Conservation (phyloP, 805 yeast species). For the Blastobotrys chiropterorum region DNA sequence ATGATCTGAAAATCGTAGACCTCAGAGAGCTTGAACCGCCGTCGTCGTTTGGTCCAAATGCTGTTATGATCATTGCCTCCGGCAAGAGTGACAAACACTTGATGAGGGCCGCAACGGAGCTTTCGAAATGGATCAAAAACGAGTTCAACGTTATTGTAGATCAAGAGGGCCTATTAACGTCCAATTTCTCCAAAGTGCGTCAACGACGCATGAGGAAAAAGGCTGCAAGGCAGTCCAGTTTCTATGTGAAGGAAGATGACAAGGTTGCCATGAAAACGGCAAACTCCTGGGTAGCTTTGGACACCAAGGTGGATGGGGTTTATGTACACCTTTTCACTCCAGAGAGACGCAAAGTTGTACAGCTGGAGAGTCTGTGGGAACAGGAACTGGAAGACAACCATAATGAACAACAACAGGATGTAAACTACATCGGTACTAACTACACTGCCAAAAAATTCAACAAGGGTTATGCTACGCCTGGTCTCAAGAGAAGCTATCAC, state of each 20-base stretch:
- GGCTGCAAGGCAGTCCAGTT: constrained; percentile 46
- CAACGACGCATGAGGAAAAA: constrained; percentile 48
- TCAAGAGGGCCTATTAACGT: constrained; percentile 67
- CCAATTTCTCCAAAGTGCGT: constrained; percentile 46
- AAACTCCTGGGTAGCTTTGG: constrained; percentile 81
- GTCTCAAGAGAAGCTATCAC: background rate
- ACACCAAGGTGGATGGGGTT: constrained; percentile 56
- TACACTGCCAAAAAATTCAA: background rate
- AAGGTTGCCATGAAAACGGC: constrained; percentile 37
- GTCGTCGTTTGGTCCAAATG: constrained; percentile 36
- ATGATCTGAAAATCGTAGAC: constrained; percentile 60
- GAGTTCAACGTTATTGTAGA: constrained; percentile 40
- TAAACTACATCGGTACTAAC: background rate
- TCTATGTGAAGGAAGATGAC: constrained; percentile 47
- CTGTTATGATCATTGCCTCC: constrained; percentile 56
- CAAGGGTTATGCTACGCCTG: background rate
- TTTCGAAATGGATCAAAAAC: constrained; percentile 54
- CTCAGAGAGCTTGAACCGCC: constrained; percentile 38
- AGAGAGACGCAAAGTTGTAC: constrained; percentile 59
- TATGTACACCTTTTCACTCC: constrained; percentile 68
- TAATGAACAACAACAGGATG: background rate
- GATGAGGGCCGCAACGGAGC: constrained; percentile 57
- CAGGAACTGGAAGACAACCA: constrained; percentile 8
- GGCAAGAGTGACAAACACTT: constrained; percentile 76
- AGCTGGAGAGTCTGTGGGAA: constrained; percentile 63